These are phyloP conservation scores for Vachellia collinsii DNA, from an alignment of 306 rosid species.

Conservation along the genomic window DNA sequence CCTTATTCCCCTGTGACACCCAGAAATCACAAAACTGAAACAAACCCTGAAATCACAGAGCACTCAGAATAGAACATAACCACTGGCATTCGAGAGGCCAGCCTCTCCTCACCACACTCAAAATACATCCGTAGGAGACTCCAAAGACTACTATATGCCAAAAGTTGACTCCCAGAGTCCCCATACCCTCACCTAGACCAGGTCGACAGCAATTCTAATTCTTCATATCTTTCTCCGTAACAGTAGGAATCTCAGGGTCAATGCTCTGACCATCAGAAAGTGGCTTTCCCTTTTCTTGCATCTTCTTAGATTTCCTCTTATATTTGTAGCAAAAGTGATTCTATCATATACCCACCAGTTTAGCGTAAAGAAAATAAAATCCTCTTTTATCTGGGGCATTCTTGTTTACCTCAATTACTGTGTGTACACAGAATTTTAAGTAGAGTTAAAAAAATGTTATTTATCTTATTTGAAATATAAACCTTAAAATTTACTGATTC, in stretches of 20 bases:
- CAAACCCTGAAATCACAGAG: no score
- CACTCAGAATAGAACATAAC: neutral
- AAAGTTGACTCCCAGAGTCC: neutral
- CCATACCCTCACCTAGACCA: neutral
- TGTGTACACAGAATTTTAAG: neutral
- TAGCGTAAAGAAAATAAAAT: neutral
- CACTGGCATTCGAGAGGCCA: neutral
- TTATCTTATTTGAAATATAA: neutral
- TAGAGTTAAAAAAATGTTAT: neutral
- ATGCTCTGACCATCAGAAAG: no score
- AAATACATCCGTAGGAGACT: neutral
- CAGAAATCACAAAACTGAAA: neutral
- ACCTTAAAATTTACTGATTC: conserved; percentile 23
- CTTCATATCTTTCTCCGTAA: no score
- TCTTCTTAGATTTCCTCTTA: neutral
- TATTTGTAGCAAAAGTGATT: neutral
- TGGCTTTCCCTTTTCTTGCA: no score
- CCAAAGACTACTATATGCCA: neutral
- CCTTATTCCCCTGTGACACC: neutral
- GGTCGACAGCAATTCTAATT: neutral
- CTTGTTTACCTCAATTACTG: neutral
- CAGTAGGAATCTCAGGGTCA: no score
- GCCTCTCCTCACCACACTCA: neutral
- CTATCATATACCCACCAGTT: neutral
- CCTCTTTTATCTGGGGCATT: neutral